Evolutionary conservation across 352 stramenopile genomes (phyloP), one percentile per base, ranked within the genome.

Genomic region (Sclerospora graminicola): DNA sequence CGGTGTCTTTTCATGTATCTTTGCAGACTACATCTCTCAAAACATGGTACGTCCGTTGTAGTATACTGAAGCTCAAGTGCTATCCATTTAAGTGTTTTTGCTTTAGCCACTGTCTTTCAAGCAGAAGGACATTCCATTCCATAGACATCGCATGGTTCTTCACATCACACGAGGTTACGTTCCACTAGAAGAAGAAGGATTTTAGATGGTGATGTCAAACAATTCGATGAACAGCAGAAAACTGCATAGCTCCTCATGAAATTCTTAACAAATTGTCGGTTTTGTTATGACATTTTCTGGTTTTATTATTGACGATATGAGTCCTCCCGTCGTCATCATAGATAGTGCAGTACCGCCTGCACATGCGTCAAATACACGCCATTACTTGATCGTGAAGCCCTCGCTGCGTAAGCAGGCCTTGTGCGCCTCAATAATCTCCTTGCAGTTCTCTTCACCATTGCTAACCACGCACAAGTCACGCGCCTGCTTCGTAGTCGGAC

Each of bases 371-470:
- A 26, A 26, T 3, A 26, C 21, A 26, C 21, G 21, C 21, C 28
- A 24, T 46, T 88, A 92, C 54, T 92, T 90, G 60, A 98, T 68
- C 52, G 85, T 88, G 63, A 99, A 99, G 45, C 95, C 95, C 57
- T 99, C 95, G 30, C 70, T 82, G 44, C 95, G 80, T 51, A 99
- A 64, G 57, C 95, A 99, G 32, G 69, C 82, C 73, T 99, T 99
- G 80, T 99, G 95, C 24, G 84, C 82, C 64, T 98, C 95, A 51
- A 99, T 98, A 30, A 98, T 62, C 29, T 96, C 89, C 46, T 90
- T 82, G 70, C 95, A 99, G 51, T 75, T 40, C 1, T 96, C 85
- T 51, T 96, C 69, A 48, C 89, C 89, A 60, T 97, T 94, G 47
- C 54, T 84, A 39, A 96, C 67, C 40, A 97, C 77, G 69, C 89